phyloP scores from a whole-genome alignment of 768 basidiomycete genomes.

The Tubosaeta sp. region DNA sequence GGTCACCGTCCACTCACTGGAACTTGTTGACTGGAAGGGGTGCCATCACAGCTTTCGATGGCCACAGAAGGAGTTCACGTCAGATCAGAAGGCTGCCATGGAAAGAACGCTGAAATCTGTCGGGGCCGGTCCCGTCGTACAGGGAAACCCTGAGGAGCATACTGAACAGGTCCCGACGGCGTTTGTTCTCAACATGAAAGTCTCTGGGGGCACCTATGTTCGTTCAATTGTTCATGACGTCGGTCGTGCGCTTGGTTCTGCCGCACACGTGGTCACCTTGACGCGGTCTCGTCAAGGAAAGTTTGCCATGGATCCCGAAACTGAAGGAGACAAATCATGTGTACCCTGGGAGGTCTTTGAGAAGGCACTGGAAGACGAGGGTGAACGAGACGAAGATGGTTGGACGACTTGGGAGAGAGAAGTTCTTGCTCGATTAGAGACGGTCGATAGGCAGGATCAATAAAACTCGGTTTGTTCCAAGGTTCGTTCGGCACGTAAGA shows the following conservation, averaged over 20 bases:
- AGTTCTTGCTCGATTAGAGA: constrained; percentile 62
- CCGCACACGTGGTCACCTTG: constrained; percentile 90
- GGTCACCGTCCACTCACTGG: constrained; percentile 77
- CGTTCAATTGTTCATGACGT: constrained; percentile 94
- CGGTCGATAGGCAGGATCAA: constrained; percentile 38
- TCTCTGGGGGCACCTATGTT: constrained; percentile 96
- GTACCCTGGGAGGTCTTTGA: constrained; percentile 74
- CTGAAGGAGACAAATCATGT: constrained; percentile 55
- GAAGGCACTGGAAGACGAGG: constrained; percentile 48
- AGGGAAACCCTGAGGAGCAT: constrained; percentile 30
- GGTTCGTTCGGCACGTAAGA: not conserved
- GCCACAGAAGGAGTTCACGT: constrained; percentile 68
- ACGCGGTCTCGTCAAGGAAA: constrained; percentile 86
- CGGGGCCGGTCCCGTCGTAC: constrained; percentile 36
- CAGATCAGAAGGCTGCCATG: constrained; percentile 66
- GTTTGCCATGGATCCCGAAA: constrained; percentile 52
- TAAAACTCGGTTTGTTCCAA: not conserved
- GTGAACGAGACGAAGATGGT: constrained; percentile 61
- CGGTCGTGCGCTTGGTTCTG: constrained; percentile 75
- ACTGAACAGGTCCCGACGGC: constrained; percentile 54
- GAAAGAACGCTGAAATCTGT: constrained; percentile 56
- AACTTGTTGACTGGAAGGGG: constrained; percentile 76
- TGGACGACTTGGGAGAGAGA: constrained; percentile 80
- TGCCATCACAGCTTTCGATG: constrained; percentile 69
- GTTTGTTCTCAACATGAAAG: constrained; percentile 87